Evolutionary conservation across 2,329 filamentous ascomycete species (phyloP).

Genomic region (Penicillium sp.): DNA sequence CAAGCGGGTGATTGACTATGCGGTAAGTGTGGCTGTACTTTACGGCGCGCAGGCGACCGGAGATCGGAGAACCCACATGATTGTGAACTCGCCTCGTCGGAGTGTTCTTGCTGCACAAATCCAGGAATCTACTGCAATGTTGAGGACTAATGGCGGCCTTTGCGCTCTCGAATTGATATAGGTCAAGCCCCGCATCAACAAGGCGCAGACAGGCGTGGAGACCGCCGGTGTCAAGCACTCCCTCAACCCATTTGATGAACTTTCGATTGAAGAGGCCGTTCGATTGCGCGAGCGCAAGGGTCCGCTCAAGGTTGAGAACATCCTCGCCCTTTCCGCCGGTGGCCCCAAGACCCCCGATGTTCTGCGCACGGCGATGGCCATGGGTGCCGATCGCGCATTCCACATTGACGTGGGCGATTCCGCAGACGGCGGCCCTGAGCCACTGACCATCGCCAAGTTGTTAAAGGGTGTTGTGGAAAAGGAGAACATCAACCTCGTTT

Average conservation of each 20-base stretch:
- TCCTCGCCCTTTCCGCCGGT: constrained; percentile 82
- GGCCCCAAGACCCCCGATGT: constrained; percentile 82
- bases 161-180: constrained; percentile 23
- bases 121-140: not conserved
- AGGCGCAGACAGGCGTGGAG: constrained; percentile 77
- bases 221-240: constrained; percentile 91
- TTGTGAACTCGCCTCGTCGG: not conserved
- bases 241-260: constrained; percentile 99
- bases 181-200: constrained; percentile 67
- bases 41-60: constrained; percentile 3
- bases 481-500: constrained; percentile 84
- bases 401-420: constrained; percentile 75
- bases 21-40: constrained; percentile 47
- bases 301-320: constrained; percentile 75
- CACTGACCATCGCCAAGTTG: constrained; percentile 86
- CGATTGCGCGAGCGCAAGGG: constrained; percentile 86
- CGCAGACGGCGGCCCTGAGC: constrained; percentile 65
- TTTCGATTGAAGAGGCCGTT: constrained; percentile 93
- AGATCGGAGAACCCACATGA: constrained; percentile 2
- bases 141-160: not conserved
- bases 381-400: constrained; percentile 90
- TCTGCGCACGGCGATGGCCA: constrained; percentile 94
- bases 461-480: constrained; percentile 71
- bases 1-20: constrained; percentile 83
- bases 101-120: not conserved